Evolutionary conservation across 768 basidiomycete species (phyloP).

Genomic region (button mushroom (Agaricus bisporus)): DNA sequence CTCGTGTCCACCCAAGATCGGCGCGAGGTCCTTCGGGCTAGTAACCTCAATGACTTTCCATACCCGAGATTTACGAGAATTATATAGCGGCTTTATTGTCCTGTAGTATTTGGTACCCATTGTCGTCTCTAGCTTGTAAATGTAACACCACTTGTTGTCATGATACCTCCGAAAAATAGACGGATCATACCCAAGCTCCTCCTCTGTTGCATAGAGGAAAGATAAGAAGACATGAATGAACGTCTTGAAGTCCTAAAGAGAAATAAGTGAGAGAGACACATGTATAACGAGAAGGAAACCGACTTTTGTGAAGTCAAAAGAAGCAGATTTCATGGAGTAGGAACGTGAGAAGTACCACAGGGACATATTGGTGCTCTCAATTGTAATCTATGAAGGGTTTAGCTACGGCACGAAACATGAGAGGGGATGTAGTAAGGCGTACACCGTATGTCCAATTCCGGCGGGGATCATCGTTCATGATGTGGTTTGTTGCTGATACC

Average conservation of each 20-base stretch:
- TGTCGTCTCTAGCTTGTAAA: not conserved
- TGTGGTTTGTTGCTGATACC: too few relatives aligned
- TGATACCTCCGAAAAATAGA: not conserved
- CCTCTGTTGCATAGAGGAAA: not conserved
- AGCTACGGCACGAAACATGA: not conserved
- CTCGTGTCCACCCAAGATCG: not conserved
- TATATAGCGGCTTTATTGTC: not conserved
- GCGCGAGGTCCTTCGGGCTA: not conserved
- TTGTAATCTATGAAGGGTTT: not conserved
- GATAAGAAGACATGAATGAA: conserved; percentile 8
- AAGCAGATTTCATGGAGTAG: conserved; percentile 1
- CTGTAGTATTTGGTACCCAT: not conserved
- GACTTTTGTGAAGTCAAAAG: conserved; percentile 3
- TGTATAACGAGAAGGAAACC: not conserved
- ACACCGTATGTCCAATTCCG: conserved; percentile 1
- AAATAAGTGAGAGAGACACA: not conserved
- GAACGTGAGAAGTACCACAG: conserved; percentile 11
- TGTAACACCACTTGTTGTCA: not conserved
- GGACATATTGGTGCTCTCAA: conserved; percentile 4
- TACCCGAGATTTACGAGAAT: conserved; percentile 10
- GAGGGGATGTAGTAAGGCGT: not conserved
- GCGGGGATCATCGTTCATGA: not conserved
- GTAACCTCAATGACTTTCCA: conserved; percentile 10
- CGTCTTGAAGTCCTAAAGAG: not conserved
- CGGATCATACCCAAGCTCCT: conserved; percentile 9